Percentiles rank a stretch among this genome's conserved stretches.
Evolutionary conservation across 2,329 filamentous ascomycete genomes (phyloP).

Genomic region (Aspergillus terreus): DNA sequence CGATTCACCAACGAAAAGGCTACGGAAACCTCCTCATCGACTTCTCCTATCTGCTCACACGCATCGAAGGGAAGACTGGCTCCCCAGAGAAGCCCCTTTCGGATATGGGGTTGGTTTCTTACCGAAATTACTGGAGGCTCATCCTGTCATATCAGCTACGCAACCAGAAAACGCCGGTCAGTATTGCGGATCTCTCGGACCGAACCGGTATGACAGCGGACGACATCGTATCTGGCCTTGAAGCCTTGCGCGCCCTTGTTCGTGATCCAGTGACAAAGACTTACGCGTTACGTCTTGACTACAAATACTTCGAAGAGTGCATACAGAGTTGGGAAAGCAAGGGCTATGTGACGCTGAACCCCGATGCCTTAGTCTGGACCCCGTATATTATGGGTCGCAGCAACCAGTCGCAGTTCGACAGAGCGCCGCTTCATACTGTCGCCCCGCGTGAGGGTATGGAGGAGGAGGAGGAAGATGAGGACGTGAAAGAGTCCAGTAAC

Average conservation of each 20-base stretch:
- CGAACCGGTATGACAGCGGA: conserved; percentile 94
- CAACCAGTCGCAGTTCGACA: conserved; percentile 77
- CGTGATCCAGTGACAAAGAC: conserved; percentile 82
- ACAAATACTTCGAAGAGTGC: conserved; percentile 80
- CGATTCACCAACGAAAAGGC: conserved; percentile 94
- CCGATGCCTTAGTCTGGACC: conserved; percentile 82
- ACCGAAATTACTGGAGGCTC: conserved; percentile 94
- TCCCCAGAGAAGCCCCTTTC: conserved; percentile 96
- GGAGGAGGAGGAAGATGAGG: conserved; percentile 34
- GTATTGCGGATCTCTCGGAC: conserved; percentile 61
- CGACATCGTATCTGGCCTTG: conserved; percentile 90
- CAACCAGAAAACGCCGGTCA: conserved; percentile 54
- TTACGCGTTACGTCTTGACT: conserved; percentile 85
- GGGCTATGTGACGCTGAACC: conserved; percentile 78
- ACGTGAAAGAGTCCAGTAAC: conserved; percentile 17
- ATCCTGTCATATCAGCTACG: conserved; percentile 82
- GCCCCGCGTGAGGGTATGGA: conserved; percentile 70
- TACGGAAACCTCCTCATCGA: conserved; percentile 97
- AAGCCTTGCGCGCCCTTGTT: conserved; percentile 83
- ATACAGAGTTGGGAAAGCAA: conserved; percentile 87
- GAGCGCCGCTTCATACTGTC: conserved; percentile 79
- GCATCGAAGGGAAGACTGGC: conserved; percentile 88
- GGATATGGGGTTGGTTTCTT: conserved; percentile 96
- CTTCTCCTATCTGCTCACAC: conserved; percentile 93
- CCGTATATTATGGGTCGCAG: conserved; percentile 93